Base-by-base conservation (phyloP, 78 protist genomes). In the Tieghemostelium lacteum region DNA sequence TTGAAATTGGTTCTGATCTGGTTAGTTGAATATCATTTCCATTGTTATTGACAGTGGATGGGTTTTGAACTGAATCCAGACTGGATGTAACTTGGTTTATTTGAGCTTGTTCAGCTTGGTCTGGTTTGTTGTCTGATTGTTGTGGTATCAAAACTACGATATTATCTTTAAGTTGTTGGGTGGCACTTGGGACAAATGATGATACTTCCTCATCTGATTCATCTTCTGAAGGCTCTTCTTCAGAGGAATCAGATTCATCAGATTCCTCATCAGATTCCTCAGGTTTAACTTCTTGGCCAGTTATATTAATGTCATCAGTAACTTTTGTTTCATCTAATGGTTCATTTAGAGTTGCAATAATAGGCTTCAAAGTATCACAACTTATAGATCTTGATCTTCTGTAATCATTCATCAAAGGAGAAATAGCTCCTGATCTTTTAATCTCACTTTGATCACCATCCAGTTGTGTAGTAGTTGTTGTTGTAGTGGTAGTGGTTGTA, bases 371-470 rank as follows among this genome's bases (percentile, higher is more conserved):
- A 54, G 26, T 36, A 7, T 65, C 73, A 52, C 74, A 50, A 36
- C 75, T 65, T 6, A 77, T 77, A 29, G 57, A 36, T 65, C 86
- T 61, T 12, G 86, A 75, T 34, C 86, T 39, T 63, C 86, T 61
- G 20, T 61, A 73, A 42, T 57, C 67, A 37, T 67, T 52, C 4
- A 57, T n/a, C 8, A 19, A 19, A 19, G 62, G 12, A 33, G 85
- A 64, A 7, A 64, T 37, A 60, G 19, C 31, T 6, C n/a, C 22
- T 28, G 57, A n/a, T 10, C 24, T 2, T 28, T 74, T 64, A 26
- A 57, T 39, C 20, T 74, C 85, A 4, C 37, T 4, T 26, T 55
- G 65, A 28, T 24, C 40, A 2, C 31, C 58, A 12, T 60, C 40
- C 7, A 50, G 12, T 31, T 16, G 20, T 6, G 12, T 31, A 24